Base-by-base conservation (phyloP, 2,329 filamentous ascomycete genomes). In the Trichoderma breve region DNA sequence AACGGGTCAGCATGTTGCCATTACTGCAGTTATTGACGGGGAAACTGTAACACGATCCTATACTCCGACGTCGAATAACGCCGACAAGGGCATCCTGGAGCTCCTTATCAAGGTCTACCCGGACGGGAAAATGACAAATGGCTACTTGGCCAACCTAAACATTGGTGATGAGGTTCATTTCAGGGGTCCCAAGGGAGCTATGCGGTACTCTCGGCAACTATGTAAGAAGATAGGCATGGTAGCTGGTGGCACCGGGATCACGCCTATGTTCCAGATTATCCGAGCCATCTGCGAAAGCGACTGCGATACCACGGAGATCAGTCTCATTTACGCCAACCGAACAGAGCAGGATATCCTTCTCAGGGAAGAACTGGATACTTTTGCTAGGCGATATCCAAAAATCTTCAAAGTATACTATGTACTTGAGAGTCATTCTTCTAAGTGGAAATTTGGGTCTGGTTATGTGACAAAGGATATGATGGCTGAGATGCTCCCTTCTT, bases 11-110 rank as follows among this genome's bases (percentile, higher is more conserved):
- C 43, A 47, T 11, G 18, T 47, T 21, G 43, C 43, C 7, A 21
- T 21, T 21, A 21, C 43, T 2, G 8, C 43, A 11, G 43, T 47
- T 11, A 21, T 47, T 6, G 43, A 47, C 1, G 43, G 43, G 2
- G 51, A 55, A 21, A 15, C 43, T 47, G 18, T 66, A 11, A 94
- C 97, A 76, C 89, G 95, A 26, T 90, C 93, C 5, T 98, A 98
- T 82, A 98, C 95, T 0, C 95, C 95, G 0, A 97, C 97, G 7
- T 67, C 64, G 30, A 51, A 67, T 15, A 51, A 51, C 76, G 76
- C 77, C 1, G 85, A 88, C 75, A 81, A 79, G 1, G 87, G 87
- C 34, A 75, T 78, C 2, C 77, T 89, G 1, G 85, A 87, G 73
- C 80, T 89, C 3, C 80, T 88, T 34, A 81, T 89, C 76, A 85